Evolutionary conservation across 352 stramenopile genomes (phyloP).

Genomic region (Phytophthora palmivora): DNA sequence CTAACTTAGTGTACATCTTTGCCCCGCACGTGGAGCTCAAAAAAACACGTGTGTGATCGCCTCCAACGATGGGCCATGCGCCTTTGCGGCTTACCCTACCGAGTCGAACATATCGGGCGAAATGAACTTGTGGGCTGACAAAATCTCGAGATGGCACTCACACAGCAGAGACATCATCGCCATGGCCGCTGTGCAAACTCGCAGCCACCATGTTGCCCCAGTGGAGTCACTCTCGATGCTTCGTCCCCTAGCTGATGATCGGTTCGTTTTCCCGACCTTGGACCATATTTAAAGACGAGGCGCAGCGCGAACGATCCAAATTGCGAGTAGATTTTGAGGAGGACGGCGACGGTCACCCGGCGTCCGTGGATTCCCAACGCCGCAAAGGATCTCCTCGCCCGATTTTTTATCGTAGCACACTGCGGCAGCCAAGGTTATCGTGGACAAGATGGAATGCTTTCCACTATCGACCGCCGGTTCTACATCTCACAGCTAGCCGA

Average conservation of each 20-base stretch:
- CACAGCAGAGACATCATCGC: neutral
- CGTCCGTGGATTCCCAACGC: neutral
- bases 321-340: neutral
- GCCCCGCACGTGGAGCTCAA: too few relatives aligned
- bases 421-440: conserved; percentile 7
- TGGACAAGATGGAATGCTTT: conserved; percentile 5
- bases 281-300: too few relatives aligned
- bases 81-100: neutral
- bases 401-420: neutral
- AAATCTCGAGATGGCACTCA: neutral
- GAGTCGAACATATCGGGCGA: neutral
- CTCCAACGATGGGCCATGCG: neutral
- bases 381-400: neutral
- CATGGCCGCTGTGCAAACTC: neutral
- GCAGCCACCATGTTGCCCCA: neutral
- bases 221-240: neutral
- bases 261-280: neutral
- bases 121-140: neutral
- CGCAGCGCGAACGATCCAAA: too few relatives aligned
- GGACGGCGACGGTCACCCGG: neutral
- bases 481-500: conserved; percentile 1
- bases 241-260: neutral
- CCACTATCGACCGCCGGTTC: neutral
- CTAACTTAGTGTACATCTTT: too few relatives aligned
- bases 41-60: too few relatives aligned